Conservation (phyloP, 768 basidiomycete species). For the Auriscalpium vulgare region DNA sequence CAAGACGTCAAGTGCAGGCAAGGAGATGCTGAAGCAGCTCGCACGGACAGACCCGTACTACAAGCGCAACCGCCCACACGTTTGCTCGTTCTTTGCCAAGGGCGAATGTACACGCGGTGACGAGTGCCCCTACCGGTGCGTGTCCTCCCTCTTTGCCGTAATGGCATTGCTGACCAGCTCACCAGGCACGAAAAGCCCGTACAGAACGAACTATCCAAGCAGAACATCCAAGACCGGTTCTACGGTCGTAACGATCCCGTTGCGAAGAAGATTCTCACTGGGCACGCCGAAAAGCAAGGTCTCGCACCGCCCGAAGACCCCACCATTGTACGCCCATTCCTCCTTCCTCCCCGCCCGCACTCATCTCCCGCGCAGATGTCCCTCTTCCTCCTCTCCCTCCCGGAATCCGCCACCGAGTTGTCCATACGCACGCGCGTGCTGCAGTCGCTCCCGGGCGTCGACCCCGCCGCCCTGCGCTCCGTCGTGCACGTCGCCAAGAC, state of each 20-base stretch:
- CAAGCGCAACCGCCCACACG: conserved; percentile 89
- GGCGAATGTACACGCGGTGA: conserved; percentile 88
- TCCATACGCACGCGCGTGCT: conserved; percentile 67
- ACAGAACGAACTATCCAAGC: conserved; percentile 77
- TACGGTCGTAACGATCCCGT: conserved; percentile 92
- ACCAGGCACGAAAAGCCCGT: conserved; percentile 83
- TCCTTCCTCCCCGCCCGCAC: background rate
- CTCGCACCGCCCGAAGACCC: conserved; percentile 85
- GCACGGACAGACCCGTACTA: conserved; percentile 96
- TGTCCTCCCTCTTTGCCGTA: background rate
- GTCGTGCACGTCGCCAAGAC: conserved; percentile 78
- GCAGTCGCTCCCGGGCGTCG: conserved; percentile 54
- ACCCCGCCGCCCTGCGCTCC: conserved; percentile 66
- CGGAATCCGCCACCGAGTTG: conserved; percentile 60
- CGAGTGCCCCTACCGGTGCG: conserved; percentile 84
- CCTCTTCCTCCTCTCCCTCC: conserved; percentile 75
- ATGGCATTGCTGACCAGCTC: background rate
- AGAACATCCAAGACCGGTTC: conserved; percentile 92
- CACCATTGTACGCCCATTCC: conserved; percentile 56
- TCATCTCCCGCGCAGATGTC: conserved; percentile 50
- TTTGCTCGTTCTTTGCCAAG: conserved; percentile 94
- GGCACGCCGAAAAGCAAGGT: conserved; percentile 75
- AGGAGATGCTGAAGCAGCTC: conserved; percentile 94
- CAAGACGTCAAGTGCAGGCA: conserved; percentile 69
- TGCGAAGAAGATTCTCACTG: conserved; percentile 78